Evolutionary conservation across 164 flowering plant genomes (phyloP).

Genomic region (Vitis cinerea): DNA sequence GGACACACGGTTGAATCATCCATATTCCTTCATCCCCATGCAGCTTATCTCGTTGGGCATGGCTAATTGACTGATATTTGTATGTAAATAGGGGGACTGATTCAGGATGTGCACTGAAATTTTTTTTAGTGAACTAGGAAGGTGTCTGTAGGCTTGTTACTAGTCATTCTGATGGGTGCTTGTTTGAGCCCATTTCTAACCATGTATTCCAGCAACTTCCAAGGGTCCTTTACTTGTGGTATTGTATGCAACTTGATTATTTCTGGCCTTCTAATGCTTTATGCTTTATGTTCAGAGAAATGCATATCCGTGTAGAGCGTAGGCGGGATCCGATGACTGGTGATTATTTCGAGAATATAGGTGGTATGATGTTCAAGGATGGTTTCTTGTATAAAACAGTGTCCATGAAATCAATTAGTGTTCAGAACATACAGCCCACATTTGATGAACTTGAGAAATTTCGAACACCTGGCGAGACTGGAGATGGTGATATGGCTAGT

Average conservation of each 20-base stretch:
- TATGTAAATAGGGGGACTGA: no score
- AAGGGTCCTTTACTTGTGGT: no score
- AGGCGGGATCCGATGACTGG: slow-evolving; percentile 70
- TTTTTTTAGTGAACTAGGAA: no score
- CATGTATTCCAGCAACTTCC: no score
- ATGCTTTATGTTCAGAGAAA: slow-evolving; percentile 45
- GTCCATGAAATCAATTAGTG: slow-evolving; percentile 80
- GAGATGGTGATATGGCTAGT: slow-evolving; percentile 67
- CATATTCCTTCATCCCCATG: no score
- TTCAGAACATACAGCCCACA: slow-evolving; percentile 71
- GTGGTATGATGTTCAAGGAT: slow-evolving; percentile 75
- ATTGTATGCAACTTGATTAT: neutral
- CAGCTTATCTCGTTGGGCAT: no score
- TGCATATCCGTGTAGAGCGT: slow-evolving; percentile 83
- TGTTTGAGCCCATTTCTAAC: no score
- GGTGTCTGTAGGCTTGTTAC: no score
- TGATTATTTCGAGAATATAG: slow-evolving; percentile 71
- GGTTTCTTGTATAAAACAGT: slow-evolving; percentile 80
- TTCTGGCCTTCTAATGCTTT: neutral
- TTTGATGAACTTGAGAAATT: slow-evolving; percentile 97
- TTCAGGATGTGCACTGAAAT: no score
- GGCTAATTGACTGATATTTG: no score
- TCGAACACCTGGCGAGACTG: slow-evolving; percentile 70
- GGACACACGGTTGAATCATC: no score
- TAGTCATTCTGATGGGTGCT: no score